Percentiles rank a stretch among this genome's conserved stretches.
These are phyloP conservation scores for Lumnitzera racemosa DNA, from an alignment of 345 rosid genomes.

Conservation along the genomic window DNA sequence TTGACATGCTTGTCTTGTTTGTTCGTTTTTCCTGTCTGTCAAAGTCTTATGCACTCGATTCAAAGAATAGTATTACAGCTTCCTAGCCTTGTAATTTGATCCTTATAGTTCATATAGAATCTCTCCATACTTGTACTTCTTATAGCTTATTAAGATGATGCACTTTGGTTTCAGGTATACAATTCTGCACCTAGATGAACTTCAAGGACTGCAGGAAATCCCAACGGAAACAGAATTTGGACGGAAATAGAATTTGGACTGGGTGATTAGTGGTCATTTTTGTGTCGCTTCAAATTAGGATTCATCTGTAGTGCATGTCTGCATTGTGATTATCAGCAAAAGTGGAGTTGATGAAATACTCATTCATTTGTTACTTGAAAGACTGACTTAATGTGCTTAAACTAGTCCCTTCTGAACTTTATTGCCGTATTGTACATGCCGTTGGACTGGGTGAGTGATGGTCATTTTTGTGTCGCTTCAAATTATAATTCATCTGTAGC, in stretches of 20 bases:
- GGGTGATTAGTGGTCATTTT: constrained; percentile 43
- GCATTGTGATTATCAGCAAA: not conserved
- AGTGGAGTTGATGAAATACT: not conserved
- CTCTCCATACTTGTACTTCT: not conserved
- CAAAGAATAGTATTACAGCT: too few species aligned
- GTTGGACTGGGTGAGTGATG: too few species aligned
- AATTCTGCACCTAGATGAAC: constrained; percentile 42
- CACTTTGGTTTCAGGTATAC: constrained; percentile 40
- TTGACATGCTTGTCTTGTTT: not conserved
- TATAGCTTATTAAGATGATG: constrained; percentile 10
- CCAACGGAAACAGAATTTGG: too few species aligned
- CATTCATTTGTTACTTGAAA: constrained; percentile 2
- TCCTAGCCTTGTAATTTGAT: too few species aligned
- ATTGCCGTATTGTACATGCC: too few species aligned
- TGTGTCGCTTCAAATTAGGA: not conserved
- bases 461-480: too few species aligned
- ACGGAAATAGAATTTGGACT: constrained; percentile 76
- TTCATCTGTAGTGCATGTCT: constrained; percentile 3
- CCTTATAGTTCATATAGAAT: not conserved
- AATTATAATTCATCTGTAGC: too few species aligned
- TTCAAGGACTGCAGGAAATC: constrained; percentile 57
- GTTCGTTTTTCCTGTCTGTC: constrained; percentile 2
- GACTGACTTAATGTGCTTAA: too few species aligned
- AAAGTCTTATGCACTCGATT: too few species aligned
- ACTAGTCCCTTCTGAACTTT: too few species aligned